Base-by-base conservation (phyloP, 805 yeast species). In the Starmerella roubikii region DNA sequence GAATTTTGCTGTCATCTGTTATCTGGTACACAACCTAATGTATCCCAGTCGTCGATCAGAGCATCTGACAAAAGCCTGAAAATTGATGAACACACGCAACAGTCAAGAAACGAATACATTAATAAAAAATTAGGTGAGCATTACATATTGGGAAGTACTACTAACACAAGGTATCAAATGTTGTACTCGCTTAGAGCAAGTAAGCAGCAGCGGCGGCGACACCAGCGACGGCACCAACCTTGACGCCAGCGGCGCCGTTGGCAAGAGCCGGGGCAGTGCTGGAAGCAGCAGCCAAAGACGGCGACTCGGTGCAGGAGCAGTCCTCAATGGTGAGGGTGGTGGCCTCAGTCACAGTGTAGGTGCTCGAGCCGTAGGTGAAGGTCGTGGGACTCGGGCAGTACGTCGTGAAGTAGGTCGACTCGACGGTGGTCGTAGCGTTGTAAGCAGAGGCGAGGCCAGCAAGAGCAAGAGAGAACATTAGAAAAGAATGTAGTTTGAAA, bases 151-250 rank as follows among this genome's bases (percentile, higher is more conserved):
- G 4, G 24, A n/a, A 19, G 19, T 12, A 26, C 15, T 26, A 26
- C 16, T 17, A 29, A 29, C 8, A 29, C 20, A 29, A 29, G 16
- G 10, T 16, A 29, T 12, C 4, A 5, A 24, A 15, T 8, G 12
- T 17, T 11, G 7, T 7, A 20, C n/a, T 3, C 13, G 30, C 39
- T 44, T 46, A 46, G 44, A 46, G 34, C 38, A 46, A 22, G 45
- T 39, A 41, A 25, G 49, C 49, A 23, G 38, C 42, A 32, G 45
- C 49, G 22, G 45, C 49, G 35, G 44, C 49, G 31, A 44, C 48
- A 44, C 45, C 49, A 20, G 49, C 49, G 23, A 48, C 49, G 33
- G 48, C 45, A 26, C 40, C 49, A 24, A 33, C 48, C 41, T 35
- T 32, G 32, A 28, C 47, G 27, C 37, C 42, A 22, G 24, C 34